Base-by-base conservation (phyloP, 164 flowering plant genomes). In the Sextonia rubra region DNA sequence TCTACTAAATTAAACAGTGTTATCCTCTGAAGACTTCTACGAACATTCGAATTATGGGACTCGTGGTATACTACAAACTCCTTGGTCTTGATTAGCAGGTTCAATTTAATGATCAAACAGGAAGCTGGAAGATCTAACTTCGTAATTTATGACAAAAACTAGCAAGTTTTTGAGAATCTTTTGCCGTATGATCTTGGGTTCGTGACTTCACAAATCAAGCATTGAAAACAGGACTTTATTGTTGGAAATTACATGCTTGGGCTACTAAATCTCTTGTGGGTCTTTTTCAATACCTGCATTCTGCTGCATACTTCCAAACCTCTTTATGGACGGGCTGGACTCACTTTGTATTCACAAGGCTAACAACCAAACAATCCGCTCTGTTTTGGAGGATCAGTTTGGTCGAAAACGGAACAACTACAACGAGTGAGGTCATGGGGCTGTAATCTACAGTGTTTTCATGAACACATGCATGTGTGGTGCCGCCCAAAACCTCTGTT, bases 301-400 rank as follows among this genome's bases (percentile, higher is more conserved):
- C 26, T 12, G 64, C 60, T 64, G 27, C 48, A 78, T 74, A 69
- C 71, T 60, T 73, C 71, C 74, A 73, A 65, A 73, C 25, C 27
- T 7, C 24, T n/a, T 22, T n/a, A 26, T 64, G 23, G 72, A 70
- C 68, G 63, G 69, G 66, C 27, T 37, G 55, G 44, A 56, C 49
- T 47, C 56, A 29, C 47, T 71, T 23, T 70, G 69, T 26, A 77
- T 72, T 60, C 75, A n/a, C 11, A 47, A 7, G 14, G 67, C 48
- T 69, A 72, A 49, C 66, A 69, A 44, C 77, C 70, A 74, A 74
- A 68, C 68, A 61, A 20, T 58, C 69, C 56, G 1, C 61, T 47
- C 63, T 73, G 76, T 79, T 66, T 73, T 71, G 49, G 62, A 70
- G 67, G 66, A 55, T 30, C 44, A 63, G 55, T 64, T 73, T 22